A percentile compares a stretch with the other conserved stretches of the same genome.
phyloP scores from a whole-genome alignment of 176 grass and related monocot genomes.

The Cenchrus purpureus region DNA sequence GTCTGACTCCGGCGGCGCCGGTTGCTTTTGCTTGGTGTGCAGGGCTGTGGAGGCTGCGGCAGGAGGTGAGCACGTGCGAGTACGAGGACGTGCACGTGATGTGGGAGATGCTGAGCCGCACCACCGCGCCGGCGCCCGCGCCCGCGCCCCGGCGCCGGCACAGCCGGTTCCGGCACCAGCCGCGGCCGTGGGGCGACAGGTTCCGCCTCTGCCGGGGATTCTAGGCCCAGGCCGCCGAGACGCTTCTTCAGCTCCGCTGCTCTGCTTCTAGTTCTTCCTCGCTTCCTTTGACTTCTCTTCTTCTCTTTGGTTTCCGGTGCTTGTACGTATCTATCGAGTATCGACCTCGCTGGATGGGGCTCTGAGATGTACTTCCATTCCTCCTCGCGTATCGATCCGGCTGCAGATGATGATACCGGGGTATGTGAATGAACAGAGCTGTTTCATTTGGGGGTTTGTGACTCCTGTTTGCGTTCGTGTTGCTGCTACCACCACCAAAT shows the following conservation, averaged over 20 bases:
- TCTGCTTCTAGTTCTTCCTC: background rate
- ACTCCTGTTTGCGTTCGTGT: background rate
- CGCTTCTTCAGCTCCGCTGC: background rate
- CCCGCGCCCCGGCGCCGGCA: conserved; percentile 23
- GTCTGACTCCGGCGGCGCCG: conserved; percentile 14
- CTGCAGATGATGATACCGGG: conserved; percentile 45
- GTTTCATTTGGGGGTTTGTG: background rate
- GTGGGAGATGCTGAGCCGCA: conserved; percentile 97
- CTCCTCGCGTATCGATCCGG: conserved; percentile 45
- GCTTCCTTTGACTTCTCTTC: background rate
- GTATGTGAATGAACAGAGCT: conserved; percentile 69
- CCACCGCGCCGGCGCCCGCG: conserved; percentile 25
- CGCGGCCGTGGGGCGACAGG: conserved; percentile 51
- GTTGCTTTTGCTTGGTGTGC: background rate
- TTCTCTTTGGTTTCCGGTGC: background rate
- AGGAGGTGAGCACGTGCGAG: conserved; percentile 99
- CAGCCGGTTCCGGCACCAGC: conserved; percentile 44
- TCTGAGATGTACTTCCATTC: conserved; percentile 58
- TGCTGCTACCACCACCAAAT: background rate
- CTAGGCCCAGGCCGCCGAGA: conserved; percentile 36
- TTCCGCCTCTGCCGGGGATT: conserved; percentile 62
- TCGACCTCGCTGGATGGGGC: background rate
- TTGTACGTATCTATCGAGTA: background rate
- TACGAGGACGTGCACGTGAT: conserved; percentile 99
- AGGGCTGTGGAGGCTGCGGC: conserved; percentile 87